Evolutionary conservation across 2,329 filamentous ascomycete genomes (phyloP).

Genomic region (Diaporthe vexans): DNA sequence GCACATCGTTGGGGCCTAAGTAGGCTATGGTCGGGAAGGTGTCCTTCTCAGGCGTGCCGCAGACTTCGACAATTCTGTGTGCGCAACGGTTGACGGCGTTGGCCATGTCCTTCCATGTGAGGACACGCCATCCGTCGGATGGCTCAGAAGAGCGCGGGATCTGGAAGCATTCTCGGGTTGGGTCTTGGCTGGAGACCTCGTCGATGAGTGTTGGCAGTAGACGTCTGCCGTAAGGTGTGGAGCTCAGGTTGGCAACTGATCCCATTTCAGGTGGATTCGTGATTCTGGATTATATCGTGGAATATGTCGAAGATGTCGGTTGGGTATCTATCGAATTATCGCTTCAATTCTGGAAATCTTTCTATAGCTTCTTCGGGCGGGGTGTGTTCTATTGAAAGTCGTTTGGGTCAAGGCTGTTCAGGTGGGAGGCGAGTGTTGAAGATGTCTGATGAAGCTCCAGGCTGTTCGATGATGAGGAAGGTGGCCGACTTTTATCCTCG

Average conservation of each 20-base stretch:
- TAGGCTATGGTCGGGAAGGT: conserved; percentile 41
- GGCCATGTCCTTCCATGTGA: conserved; percentile 39
- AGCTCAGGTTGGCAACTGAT: conserved; percentile 33
- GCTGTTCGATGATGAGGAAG: not conserved
- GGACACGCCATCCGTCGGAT: conserved; percentile 38
- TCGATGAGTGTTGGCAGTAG: conserved; percentile 41
- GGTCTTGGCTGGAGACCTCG: conserved; percentile 36
- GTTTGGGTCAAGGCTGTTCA: not conserved
- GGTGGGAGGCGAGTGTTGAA: not conserved
- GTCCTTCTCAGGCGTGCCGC: conserved; percentile 34
- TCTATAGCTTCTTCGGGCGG: not conserved
- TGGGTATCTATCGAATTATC: not conserved
- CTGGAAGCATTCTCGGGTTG: conserved; percentile 39
- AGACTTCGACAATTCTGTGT: conserved; percentile 37
- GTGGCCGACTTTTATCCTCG: conserved; percentile 6
- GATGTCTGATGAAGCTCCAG: not conserved
- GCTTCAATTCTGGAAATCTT: not conserved
- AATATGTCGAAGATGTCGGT: not conserved
- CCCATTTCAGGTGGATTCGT: conserved; percentile 24
- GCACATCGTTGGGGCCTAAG: conserved; percentile 40
- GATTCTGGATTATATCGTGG: not conserved
- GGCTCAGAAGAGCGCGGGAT: conserved; percentile 35
- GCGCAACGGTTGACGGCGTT: conserved; percentile 41
- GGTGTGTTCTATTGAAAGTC: too few relatives aligned
- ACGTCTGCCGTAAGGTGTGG: conserved; percentile 36